These are phyloP conservation scores for Helminthosporium solani DNA, from an alignment of 2,329 filamentous ascomycete species.

Conservation along the genomic window DNA sequence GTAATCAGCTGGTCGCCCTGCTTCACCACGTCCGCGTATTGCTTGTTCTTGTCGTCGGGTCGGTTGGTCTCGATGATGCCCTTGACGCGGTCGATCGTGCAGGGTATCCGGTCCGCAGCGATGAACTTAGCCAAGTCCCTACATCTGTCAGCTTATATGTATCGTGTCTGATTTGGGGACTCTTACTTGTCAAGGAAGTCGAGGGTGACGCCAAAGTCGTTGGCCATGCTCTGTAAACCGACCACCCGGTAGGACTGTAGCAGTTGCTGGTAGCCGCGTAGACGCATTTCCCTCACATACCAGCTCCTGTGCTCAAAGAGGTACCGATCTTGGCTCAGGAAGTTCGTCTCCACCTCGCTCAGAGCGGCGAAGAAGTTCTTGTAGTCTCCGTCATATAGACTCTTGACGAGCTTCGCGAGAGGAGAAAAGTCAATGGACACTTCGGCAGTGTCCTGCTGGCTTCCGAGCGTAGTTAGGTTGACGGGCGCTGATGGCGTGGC, in stretches of 20 bases:
- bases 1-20: constrained; percentile 98
- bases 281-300: constrained; percentile 98
- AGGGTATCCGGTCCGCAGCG: constrained; percentile 87
- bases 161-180: neutral
- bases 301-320: constrained; percentile 93
- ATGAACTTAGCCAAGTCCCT: constrained; percentile 97
- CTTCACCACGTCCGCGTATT: constrained; percentile 96
- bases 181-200: constrained; percentile 91
- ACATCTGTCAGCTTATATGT: constrained; percentile 13
- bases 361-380: constrained; percentile 89
- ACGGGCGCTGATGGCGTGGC: constrained; percentile 67
- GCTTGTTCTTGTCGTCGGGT: constrained; percentile 99
- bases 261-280: constrained; percentile 93
- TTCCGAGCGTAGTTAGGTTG: constrained; percentile 84
- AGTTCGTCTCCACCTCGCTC: constrained; percentile 86
- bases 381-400: constrained; percentile 92
- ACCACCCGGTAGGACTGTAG: constrained; percentile 97
- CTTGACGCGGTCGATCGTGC: constrained; percentile 95
- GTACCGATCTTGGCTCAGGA: constrained; percentile 92
- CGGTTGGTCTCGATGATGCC: constrained; percentile 98
- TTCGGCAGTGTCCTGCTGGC: constrained; percentile 72
- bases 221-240: constrained; percentile 94
- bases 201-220: constrained; percentile 93
- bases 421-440: constrained; percentile 84
- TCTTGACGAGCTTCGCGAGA: constrained; percentile 82